Base-by-base conservation (phyloP, 2,329 filamentous ascomycete species). In the Thielaviopsis ethacetica region DNA sequence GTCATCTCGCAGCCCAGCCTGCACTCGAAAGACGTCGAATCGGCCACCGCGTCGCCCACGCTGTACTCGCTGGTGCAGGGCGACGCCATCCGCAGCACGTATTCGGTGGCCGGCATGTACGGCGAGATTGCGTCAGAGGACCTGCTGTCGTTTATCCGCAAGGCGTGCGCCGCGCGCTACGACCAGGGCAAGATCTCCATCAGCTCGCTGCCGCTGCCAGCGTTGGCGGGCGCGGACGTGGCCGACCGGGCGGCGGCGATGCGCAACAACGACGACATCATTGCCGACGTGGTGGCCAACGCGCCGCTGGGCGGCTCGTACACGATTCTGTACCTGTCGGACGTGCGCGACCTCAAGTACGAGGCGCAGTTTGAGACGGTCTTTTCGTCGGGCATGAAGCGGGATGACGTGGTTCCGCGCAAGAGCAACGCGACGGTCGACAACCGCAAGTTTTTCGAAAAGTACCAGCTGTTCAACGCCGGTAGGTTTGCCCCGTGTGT, bases 401-500 rank as follows among this genome's bases (percentile, higher is more conserved):
- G 89, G 64, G 71, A 73, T 58, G 62, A 63, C n/a, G 58, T 62
- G n/a, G 54, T 63, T 22, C 63, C 63, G 63, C 72, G 70, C 59
- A 71, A 71, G 19, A 67, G 68, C 17, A 75, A 79, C 61, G 66
- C 63, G 57, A 73, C 69, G 6, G 65, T 66, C 57, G 66, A 76
- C 60, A 75, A 71, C 41, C 69, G 76, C 30, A 76, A 81, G 3
- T 71, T 95, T 51, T 97, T 98, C 66, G 86, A 94, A 72, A 90
- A 87, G 70, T 98, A 98, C 71, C 86, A 95, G 69, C 97, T 91
- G 74, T 86, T 98, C 65, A 91, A 85, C 12, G 88, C 90, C 66
- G 88, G 88, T 91, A 73, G 65, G 78, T 74, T 38, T 5, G 53
- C 17, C 47, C 12, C 1, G 53, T 53, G 26, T 19, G 44, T 61